Evolutionary conservation across 176 grass and related monocot species (phyloP), one percentile per base, ranked within the genome.

Genomic region (Eragrostis nindensis): DNA sequence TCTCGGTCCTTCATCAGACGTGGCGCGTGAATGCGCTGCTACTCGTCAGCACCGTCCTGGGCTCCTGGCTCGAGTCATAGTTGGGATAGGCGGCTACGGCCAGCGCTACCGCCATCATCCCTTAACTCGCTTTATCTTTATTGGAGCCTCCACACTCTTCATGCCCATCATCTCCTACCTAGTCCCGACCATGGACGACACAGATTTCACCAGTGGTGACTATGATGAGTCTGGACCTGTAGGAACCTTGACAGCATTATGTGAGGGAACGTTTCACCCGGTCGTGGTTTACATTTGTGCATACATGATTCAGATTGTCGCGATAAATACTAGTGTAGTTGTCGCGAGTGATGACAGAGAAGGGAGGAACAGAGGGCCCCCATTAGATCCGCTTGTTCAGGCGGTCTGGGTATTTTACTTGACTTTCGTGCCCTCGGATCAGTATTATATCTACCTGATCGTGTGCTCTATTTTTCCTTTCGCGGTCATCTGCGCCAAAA

Each of bases 151-250:
- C 40, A 38, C n/a, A 0, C 19, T 84, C 5, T 84, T 84, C 82
- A 2, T 84, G 17, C 73, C 82, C 41, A 40, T 70, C 73, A 24
- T 84, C 39, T 77, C 63, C 14, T 76, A 59, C 5, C 42, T 84
- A 1, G 25, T 59, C 12, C 68, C 82, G 8, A 45, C 40, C 19
- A 30, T 40, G 1, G 3, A 62, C 6, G 8, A 45, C 11, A 7
- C 2, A 36, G 2, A 4, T 36, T 36, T 2, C 32, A 36, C 4
- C 2, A 4, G 4, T 4, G 32, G 32, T 36, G 32, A 4, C 1
- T 36, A 36, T 36, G 32, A 36, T 36, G 32, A 36, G 32, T 36
- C 32, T 36, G 32, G 32, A 36, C 4, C 4, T 2, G 32, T 36
- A 36, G 32, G 4, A 36, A 36, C 44, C 5, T 16, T 68, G 42